These are phyloP conservation scores for Pythium rhizo-oryzae DNA, from an alignment of 352 stramenopile species.

Conservation along the genomic window DNA sequence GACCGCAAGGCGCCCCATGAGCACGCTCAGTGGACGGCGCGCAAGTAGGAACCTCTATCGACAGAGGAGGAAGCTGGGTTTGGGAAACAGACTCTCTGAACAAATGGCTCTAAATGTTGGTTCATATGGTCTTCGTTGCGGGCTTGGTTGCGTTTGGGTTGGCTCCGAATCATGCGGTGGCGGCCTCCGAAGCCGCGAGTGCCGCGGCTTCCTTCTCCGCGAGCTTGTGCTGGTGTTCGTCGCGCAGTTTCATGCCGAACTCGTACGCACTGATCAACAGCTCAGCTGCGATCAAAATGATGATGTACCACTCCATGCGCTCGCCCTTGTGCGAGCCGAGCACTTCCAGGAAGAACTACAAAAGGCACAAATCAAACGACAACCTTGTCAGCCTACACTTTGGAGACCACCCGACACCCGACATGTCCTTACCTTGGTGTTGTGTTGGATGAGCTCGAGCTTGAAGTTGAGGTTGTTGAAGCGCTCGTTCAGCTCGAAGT, in stretches of 20 bases:
- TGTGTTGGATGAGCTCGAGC: constrained; percentile 97
- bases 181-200: background rate
- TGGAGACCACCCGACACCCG: background rate
- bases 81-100: background rate
- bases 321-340: constrained; percentile 95
- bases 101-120: background rate
- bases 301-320: constrained; percentile 98
- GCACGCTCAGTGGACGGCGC: constrained; percentile 75
- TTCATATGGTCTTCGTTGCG: background rate
- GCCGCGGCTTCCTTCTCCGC: constrained; percentile 15
- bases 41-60: constrained; percentile 30
- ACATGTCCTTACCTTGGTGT: constrained; percentile 90
- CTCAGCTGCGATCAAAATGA: constrained; percentile 96
- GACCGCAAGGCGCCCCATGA: constrained; percentile 85
- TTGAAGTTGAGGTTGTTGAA: constrained; percentile 98
- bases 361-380: background rate
- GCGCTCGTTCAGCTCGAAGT: constrained; percentile 94
- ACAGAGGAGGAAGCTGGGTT: background rate
- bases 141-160: background rate
- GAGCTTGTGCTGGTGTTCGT: constrained; percentile 29
- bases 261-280: constrained; percentile 90
- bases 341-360: constrained; percentile 97
- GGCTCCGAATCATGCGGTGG: constrained; percentile 1
- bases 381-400: constrained; percentile 6
- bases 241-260: constrained; percentile 73